Evolutionary conservation across 495 filamentous ascomycete species (phyloP), one percentile per base, ranked within the genome.

Genomic region (Aspergillus diversus): DNA sequence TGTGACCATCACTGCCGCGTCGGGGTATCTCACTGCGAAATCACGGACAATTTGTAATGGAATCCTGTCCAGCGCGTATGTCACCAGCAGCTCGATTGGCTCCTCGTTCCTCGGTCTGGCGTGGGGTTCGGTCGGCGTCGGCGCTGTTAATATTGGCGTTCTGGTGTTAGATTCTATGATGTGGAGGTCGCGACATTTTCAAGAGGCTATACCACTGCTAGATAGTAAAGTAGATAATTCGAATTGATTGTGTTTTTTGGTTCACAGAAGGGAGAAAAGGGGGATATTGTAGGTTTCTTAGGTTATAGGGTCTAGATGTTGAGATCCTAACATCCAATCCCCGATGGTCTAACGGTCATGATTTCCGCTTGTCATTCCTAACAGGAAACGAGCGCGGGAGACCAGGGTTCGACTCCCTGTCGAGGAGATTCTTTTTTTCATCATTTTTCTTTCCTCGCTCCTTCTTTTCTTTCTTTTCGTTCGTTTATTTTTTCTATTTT

Each of bases 291-390:
- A 27, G 2, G 2, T 27, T 27, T 27, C 21, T 27, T 2, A 27
- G 21, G 21, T 27, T 27, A 27, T 27, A 27, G 21, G 2, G 21
- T 2, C 21, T 27, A 27, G 2, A 27, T 27, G 21, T 27, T 27
- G 2, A 1, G 21, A 27, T 27, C 2, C 21, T 27, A 1, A 27
- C 21, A 27, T 27, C 21, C 21, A 27, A 33, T 68, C 66, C 66
- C 70, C 69, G 73, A 74, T 74, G 72, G 74, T 77, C 74, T 76
- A 75, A 73, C 71, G 74, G 74, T 77, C 65, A 77, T 77, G 74
- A 77, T 77, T 77, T 77, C 74, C 72, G 74, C 74, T 77, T 77
- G 74, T 77, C 74, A 77, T 65, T 17, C 39, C 21, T 27, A 1
- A 27, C 21, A 27, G 21, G 21, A 27, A 27, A 27, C 21, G 21